Conservation (phyloP, 306 rosid genomes). For the Echinosophora koreensis region DNA sequence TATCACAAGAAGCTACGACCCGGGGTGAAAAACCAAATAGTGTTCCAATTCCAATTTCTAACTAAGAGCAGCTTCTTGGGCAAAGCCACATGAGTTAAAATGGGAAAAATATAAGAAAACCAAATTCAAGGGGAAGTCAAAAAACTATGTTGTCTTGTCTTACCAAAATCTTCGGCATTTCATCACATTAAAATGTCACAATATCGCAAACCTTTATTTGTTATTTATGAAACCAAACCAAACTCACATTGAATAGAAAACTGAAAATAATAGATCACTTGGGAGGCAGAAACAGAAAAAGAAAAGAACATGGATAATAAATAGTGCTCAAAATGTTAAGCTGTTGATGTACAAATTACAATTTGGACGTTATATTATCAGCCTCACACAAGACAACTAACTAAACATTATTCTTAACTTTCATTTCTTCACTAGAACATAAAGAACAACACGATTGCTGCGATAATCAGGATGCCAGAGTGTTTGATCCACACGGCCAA, state of each 20-base stretch:
- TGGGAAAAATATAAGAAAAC: background rate
- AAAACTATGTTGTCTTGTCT: background rate
- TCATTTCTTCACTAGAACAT: constrained; percentile 74
- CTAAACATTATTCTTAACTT: constrained; percentile 6
- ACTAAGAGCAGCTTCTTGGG: background rate
- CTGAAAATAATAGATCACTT: background rate
- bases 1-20: background rate
- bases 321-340: background rate
- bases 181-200: constrained; percentile 7
- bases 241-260: background rate
- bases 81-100: background rate
- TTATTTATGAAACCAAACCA: constrained; percentile 14
- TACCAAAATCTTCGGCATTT: background rate
- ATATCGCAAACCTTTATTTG: background rate
- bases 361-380: constrained; percentile 1
- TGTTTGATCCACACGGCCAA: constrained; percentile 80
- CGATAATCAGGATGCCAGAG: constrained; percentile 83
- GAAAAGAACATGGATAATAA: background rate
- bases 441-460: constrained; percentile 79
- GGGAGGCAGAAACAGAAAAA: background rate
- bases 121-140: background rate
- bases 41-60: constrained; percentile 8
- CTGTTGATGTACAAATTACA: constrained; percentile 33
- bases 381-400: constrained; percentile 8
- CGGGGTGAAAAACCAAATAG: background rate